Base-by-base conservation (phyloP, 345 rosid species). In the Anacardium occidentale region DNA sequence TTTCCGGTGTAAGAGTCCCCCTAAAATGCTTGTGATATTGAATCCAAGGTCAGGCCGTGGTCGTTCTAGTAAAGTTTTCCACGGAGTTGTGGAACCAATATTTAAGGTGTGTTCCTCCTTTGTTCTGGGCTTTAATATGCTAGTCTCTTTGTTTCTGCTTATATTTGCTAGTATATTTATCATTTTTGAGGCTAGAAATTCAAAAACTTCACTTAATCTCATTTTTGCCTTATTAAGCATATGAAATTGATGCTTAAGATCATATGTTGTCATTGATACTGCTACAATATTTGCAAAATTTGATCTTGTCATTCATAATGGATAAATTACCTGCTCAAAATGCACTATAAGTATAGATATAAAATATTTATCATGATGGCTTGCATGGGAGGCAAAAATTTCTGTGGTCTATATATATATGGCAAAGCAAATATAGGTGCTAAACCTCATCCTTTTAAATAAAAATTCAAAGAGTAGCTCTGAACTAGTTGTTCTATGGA, bases 21-120 rank as follows among this genome's bases (percentile, higher is more conserved):
- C 97, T 4, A 95, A 86, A 74, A 85, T 95, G 91, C 91, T 95
- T 52, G 99, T 95, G 72, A 92, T 95, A 78, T 81, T 95, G 76
- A 95, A 92, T 83, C 99, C 99, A 72, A 88, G 91, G 61, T 95
- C 97, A 10, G 99, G 97, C 24, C 88, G 84, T 60, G 98, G 99
- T 66, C 91, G 97, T 52, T 92, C 98, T 22, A 88, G 78, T 81
- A 90, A 92, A 88, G 99, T 95, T 77, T 95, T 91, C 87, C 87
- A 88, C 69, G 85, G 83, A 62, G 70, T 88, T 71, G 98, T 85
- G 70, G 98, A 95, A 77, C 99, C 98, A 24, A 89, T 95, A 81
- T 91, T 95, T 76, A 92, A 95, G 99, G 99, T 95, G 62, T 44
- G 71, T 40, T 74, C 5, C 24, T 42, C 59, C 64, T 56, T 64